Conservation (phyloP, 257 asterid genomes). For the Plantago elongata region DNA sequence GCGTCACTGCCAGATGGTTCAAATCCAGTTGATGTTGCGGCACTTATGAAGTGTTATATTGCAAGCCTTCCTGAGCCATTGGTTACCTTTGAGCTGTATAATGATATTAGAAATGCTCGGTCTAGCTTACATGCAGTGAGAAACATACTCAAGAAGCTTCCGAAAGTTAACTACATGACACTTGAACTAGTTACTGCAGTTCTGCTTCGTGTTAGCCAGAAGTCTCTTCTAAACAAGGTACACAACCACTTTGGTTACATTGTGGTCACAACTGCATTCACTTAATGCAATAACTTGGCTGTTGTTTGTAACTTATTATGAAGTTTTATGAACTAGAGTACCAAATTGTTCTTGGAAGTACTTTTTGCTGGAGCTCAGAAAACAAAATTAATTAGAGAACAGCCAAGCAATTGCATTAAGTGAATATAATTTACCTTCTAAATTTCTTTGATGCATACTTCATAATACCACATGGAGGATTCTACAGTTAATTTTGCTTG, state of each 20-base stretch:
- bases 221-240: constrained; percentile 79
- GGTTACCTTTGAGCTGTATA: constrained; percentile 66
- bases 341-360: constrained; percentile 3
- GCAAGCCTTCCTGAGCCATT: constrained; percentile 93
- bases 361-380: too few species aligned
- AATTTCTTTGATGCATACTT: too few species aligned
- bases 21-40: constrained; percentile 66
- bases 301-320: neutral
- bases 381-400: too few species aligned
- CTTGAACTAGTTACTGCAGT: constrained; percentile 80
- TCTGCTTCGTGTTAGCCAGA: constrained; percentile 73
- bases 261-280: too few species aligned
- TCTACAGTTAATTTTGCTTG: neutral
- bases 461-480: constrained; percentile 7
- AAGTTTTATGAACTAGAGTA: neutral
- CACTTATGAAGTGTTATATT: constrained; percentile 73
- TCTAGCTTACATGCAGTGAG: constrained; percentile 59
- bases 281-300: too few species aligned
- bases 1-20: constrained; percentile 71
- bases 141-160: constrained; percentile 68
- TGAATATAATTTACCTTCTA: too few species aligned
- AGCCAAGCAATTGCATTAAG: too few species aligned
- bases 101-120: constrained; percentile 66
- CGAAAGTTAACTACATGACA: constrained; percentile 88
- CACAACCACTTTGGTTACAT: neutral